A percentile compares a stretch with the other conserved stretches of the same genome.
These are phyloP conservation scores for Arabidopsis lyrata DNA, from an alignment of 441 rosid genomes.

Conservation along the genomic window DNA sequence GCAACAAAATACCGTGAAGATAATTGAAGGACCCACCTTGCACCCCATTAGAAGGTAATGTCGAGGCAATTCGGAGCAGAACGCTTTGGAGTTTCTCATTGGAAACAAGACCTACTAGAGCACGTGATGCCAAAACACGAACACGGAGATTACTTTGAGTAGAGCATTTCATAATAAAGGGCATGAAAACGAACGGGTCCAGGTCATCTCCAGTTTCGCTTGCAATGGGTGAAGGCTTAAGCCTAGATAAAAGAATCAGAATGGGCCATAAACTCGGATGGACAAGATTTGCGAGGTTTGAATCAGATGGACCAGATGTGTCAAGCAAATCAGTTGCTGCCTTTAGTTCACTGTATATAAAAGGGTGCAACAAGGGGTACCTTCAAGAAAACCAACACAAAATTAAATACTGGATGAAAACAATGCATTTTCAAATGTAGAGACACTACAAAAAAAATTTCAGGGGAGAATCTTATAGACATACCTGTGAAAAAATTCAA, in stretches of 20 bases:
- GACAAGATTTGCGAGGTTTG: constrained; percentile 73
- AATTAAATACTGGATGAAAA: constrained; percentile 15
- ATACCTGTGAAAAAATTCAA: constrained; percentile 97
- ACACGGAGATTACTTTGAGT: constrained; percentile 85
- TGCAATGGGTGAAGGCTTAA: constrained; percentile 91
- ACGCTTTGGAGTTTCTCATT: constrained; percentile 82
- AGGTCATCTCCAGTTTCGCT: constrained; percentile 90
- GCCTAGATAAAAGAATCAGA: constrained; percentile 93
- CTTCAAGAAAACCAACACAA: constrained; percentile 51
- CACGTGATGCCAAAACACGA: constrained; percentile 94
- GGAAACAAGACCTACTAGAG: constrained; percentile 92
- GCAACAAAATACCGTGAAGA: constrained; percentile 88
- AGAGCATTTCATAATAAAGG: constrained; percentile 91
- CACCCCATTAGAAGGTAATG: constrained; percentile 59
- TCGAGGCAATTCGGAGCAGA: constrained; percentile 73
- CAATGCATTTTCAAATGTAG: constrained; percentile 23
- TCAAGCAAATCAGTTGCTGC: constrained; percentile 77
- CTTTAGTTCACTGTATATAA: constrained; percentile 76
- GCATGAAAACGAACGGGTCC: constrained; percentile 94
- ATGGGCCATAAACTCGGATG: constrained; percentile 98
- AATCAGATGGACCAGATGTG: constrained; percentile 60
- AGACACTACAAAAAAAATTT: too few species aligned
- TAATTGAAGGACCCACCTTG: constrained; percentile 62
- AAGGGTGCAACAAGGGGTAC: constrained; percentile 91
- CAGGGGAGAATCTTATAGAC: constrained; percentile 17